Percentiles rank a stretch among this genome's conserved stretches.
These are phyloP conservation scores for Venturia aucupariae DNA, from an alignment of 2,329 filamentous ascomycete species.

Conservation along the genomic window DNA sequence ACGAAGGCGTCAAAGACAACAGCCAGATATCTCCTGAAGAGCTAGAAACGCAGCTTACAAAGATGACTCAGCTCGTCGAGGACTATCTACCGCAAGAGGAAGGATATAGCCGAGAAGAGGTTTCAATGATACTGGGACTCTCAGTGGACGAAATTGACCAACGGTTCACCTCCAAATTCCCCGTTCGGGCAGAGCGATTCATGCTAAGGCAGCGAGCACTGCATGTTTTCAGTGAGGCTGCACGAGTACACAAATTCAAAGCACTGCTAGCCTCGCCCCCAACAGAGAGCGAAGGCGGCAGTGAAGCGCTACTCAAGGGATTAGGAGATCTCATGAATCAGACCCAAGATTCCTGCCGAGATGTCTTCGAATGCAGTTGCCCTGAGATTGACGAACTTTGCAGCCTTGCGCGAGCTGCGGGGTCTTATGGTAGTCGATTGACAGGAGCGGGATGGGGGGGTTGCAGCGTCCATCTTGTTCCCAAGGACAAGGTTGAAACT, in stretches of 20 bases:
- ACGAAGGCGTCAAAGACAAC: slow-evolving; percentile 38
- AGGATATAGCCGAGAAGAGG: slow-evolving; percentile 82
- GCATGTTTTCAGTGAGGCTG: slow-evolving; percentile 85
- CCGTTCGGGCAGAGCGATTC: slow-evolving; percentile 79
- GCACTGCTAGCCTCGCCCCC: slow-evolving; percentile 51
- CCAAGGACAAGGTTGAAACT: slow-evolving; percentile 67
- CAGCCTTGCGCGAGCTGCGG: slow-evolving; percentile 64
- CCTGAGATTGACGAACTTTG: slow-evolving; percentile 89
- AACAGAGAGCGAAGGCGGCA: slow-evolving; percentile 39
- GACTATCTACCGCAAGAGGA: slow-evolving; percentile 66
- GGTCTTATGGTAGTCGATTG: slow-evolving; percentile 74
- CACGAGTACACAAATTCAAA: slow-evolving; percentile 77
- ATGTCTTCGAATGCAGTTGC: slow-evolving; percentile 85
- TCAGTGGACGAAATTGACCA: slow-evolving; percentile 62
- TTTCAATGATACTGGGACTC: slow-evolving; percentile 62
- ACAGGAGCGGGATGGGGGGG: slow-evolving; percentile 97
- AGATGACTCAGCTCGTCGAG: slow-evolving; percentile 60
- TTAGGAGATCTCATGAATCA: slow-evolving; percentile 81
- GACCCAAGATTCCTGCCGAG: slow-evolving; percentile 79
- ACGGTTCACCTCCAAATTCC: slow-evolving; percentile 78
- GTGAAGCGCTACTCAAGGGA: slow-evolving; percentile 57
- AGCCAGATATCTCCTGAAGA: slow-evolving; percentile 35
- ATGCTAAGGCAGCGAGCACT: slow-evolving; percentile 78
- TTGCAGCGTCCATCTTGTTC: slow-evolving; percentile 87
- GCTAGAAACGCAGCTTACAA: slow-evolving; percentile 56